Percentiles rank a stretch among this genome's conserved stretches.
These are phyloP conservation scores for Phlyctochytrium planicorne DNA, from an alignment of 192 early-diverging fungal genomes.

Conservation along the genomic window DNA sequence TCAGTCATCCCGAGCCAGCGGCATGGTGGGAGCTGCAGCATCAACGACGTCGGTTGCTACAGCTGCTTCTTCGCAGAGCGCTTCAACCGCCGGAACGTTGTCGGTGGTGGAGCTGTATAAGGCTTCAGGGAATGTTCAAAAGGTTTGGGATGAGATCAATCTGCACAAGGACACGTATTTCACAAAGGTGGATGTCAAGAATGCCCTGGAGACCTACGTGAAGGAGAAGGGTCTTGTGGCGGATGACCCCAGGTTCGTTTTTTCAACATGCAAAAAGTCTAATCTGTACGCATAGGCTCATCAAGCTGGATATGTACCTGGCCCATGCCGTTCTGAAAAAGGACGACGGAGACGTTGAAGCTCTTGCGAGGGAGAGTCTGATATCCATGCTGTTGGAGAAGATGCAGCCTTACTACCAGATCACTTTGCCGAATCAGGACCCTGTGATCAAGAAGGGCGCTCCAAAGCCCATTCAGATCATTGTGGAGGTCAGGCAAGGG, in stretches of 20 bases:
- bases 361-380: constrained; percentile 60
- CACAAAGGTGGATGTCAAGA: constrained; percentile 56
- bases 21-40: constrained; percentile 4
- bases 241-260: constrained; percentile 16
- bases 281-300: constrained; percentile 45
- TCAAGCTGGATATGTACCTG: constrained; percentile 66
- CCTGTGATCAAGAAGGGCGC: constrained; percentile 48
- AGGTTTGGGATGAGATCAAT: constrained; percentile 35
- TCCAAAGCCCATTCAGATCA: constrained; percentile 50
- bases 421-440: constrained; percentile 49
- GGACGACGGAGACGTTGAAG: constrained; percentile 58
- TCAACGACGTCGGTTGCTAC: not conserved
- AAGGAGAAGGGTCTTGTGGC: constrained; percentile 52
- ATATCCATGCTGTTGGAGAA: constrained; percentile 35
- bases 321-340: constrained; percentile 68
- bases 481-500: constrained; percentile 59
- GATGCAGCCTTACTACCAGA: constrained; percentile 55
- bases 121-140: constrained; percentile 3
- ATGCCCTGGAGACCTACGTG: constrained; percentile 63
- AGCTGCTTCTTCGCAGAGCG: not conserved
- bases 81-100: constrained; percentile 17
- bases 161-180: constrained; percentile 54
- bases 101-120: constrained; percentile 5
- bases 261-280: not conserved
- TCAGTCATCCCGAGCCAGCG: constrained; percentile 10